Evolutionary conservation across 805 yeast species (phyloP).

Genomic region (Yarrowia deformans): DNA sequence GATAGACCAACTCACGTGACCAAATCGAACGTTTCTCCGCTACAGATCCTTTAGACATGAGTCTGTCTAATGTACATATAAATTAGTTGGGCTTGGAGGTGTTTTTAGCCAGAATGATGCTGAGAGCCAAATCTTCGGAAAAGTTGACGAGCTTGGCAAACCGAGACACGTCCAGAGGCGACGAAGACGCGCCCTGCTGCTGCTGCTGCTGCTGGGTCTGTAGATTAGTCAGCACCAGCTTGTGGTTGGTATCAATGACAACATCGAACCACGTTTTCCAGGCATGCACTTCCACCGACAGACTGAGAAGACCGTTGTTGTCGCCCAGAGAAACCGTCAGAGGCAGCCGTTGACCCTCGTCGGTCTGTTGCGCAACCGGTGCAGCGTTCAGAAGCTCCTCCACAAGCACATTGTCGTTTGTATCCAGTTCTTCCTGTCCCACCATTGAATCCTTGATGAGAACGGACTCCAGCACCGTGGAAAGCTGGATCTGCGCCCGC

Average conservation of each 20-base stretch:
- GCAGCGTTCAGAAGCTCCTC: constrained; percentile 36
- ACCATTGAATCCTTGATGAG: constrained; percentile 31
- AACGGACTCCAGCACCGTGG: constrained; percentile 41
- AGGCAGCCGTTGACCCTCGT: constrained; percentile 10
- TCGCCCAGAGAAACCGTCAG: constrained; percentile 25
- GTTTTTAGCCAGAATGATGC: background rate
- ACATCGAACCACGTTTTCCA: constrained; percentile 35
- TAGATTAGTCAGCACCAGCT: constrained; percentile 4
- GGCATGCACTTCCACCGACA: constrained; percentile 29
- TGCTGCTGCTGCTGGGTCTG: too few species aligned
- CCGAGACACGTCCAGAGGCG: background rate
- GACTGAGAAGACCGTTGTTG: constrained; percentile 23
- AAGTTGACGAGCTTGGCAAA: constrained; percentile 19
- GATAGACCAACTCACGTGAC: too few species aligned
- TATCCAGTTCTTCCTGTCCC: constrained; percentile 20
- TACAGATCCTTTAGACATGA: too few species aligned
- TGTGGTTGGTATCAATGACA: background rate
- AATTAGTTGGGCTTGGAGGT: background rate
- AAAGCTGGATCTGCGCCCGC: constrained; percentile 42
- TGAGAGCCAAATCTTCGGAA: constrained; percentile 21
- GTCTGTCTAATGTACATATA: constrained; percentile 15
- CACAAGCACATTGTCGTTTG: constrained; percentile 30
- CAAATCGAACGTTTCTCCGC: too few species aligned
- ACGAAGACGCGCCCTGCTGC: background rate
- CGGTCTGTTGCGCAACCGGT: background rate